phyloP scores from a whole-genome alignment of 805 yeast species.

The Wickerhamiella qilinensis region DNA sequence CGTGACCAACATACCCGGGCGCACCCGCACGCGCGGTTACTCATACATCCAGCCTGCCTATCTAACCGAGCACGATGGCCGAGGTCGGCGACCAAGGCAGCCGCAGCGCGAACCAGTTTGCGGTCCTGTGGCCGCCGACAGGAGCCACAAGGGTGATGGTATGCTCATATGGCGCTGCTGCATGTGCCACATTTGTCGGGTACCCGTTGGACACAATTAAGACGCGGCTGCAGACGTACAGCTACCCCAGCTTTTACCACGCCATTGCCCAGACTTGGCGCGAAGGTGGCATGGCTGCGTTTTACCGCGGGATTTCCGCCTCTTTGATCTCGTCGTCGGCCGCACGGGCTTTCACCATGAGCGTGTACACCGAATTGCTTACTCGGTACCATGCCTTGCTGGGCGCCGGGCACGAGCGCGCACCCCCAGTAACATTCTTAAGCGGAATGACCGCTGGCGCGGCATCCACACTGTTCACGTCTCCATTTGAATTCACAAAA shows the following conservation, averaged over 20 bases:
- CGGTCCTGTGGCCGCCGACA: neutral
- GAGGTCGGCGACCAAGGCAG: neutral
- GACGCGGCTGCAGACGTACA: conserved; percentile 71
- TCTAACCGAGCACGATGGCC: neutral
- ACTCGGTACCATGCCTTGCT: conserved; percentile 9
- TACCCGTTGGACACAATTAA: conserved; percentile 78
- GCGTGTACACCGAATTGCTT: conserved; percentile 12
- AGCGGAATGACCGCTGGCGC: conserved; percentile 60
- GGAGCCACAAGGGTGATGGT: conserved; percentile 1
- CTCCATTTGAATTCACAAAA: conserved; percentile 78
- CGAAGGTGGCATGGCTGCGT: conserved; percentile 51
- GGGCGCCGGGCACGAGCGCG: conserved; percentile 2
- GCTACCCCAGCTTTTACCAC: conserved; percentile 37
- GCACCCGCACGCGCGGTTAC: no score
- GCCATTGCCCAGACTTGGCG: conserved; percentile 40
- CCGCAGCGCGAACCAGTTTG: neutral
- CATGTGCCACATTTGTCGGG: conserved; percentile 31
- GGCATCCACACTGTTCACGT: conserved; percentile 33
- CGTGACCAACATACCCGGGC: no score
- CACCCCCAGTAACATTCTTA: conserved; percentile 14
- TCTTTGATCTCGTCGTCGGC: conserved; percentile 45
- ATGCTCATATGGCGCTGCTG: conserved; percentile 11
- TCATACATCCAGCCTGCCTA: no score
- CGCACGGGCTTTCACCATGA: conserved; percentile 16
- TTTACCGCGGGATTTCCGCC: conserved; percentile 63